Evolutionary conservation across 1,284 basidiomycete species (phyloP).

Genomic region (Coniferiporia weirii): DNA sequence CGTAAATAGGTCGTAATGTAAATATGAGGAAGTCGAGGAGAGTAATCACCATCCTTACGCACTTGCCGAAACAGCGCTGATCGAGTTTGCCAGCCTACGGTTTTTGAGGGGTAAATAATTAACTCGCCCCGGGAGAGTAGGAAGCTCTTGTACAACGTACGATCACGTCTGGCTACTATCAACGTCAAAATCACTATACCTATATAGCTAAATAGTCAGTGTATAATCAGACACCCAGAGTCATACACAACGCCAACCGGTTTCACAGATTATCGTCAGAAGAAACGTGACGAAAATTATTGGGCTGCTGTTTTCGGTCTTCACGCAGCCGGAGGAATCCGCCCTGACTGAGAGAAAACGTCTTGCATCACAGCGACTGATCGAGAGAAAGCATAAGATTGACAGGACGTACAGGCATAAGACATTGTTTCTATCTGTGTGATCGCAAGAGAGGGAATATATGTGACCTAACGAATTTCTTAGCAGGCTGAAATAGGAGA

Average conservation of each 20-base stretch:
- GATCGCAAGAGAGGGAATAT: conserved; percentile 30
- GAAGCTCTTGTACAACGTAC: conserved; percentile 24
- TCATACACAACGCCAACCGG: conserved; percentile 26
- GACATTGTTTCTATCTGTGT: conserved; percentile 31
- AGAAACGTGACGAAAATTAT: conserved; percentile 37
- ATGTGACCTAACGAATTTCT: conserved; percentile 24
- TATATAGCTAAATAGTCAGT: conserved; percentile 16
- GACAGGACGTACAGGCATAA: conserved; percentile 29
- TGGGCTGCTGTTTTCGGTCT: conserved; percentile 23
- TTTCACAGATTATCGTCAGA: conserved; percentile 36
- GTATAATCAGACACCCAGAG: background rate
- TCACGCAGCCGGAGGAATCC: conserved; percentile 5
- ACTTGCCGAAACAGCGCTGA: conserved; percentile 34
- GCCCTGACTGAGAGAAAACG: background rate
- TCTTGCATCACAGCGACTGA: background rate
- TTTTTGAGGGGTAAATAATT: conserved; percentile 1
- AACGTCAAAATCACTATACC: conserved; percentile 35
- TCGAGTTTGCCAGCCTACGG: conserved; percentile 31
- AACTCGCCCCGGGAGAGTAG: background rate
- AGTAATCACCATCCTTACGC: conserved; percentile 35
- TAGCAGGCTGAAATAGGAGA: background rate
- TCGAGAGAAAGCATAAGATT: background rate
- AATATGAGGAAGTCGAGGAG: background rate
- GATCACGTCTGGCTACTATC: conserved; percentile 33
- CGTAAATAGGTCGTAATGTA: background rate